Evolutionary conservation across 148 eudicot species (phyloP).

Genomic region (Camellia japonica): DNA sequence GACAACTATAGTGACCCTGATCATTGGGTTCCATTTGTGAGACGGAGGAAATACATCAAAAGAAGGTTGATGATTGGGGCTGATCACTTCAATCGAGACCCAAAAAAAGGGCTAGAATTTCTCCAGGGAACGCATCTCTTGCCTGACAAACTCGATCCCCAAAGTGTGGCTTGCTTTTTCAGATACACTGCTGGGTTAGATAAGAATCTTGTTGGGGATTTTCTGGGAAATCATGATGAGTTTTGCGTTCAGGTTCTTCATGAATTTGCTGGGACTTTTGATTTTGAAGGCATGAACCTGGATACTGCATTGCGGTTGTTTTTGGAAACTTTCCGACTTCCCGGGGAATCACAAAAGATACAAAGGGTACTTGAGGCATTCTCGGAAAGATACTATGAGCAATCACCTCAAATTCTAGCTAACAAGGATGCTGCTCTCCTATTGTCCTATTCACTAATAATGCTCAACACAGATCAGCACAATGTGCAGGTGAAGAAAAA

Average conservation of each 20-base stretch:
- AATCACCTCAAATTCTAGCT: constrained; percentile 71
- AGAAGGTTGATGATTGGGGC: constrained; percentile 87
- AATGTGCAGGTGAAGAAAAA: constrained; percentile 92
- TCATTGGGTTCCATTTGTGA: constrained; percentile 91
- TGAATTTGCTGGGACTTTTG: constrained; percentile 77
- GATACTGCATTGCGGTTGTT: constrained; percentile 62
- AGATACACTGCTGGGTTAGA: constrained; percentile 88
- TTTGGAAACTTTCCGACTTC: constrained; percentile 66
- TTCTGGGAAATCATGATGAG: constrained; percentile 88
- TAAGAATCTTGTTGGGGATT: constrained; percentile 92
- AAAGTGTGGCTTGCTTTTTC: constrained; percentile 92
- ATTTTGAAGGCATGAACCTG: constrained; percentile 60
- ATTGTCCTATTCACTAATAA: constrained; percentile 76
- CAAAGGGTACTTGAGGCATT: constrained; percentile 96
- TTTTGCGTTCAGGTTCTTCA: constrained; percentile 92
- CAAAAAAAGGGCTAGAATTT: constrained; percentile 89
- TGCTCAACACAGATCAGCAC: constrained; percentile 95
- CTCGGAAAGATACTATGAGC: constrained; percentile 84
- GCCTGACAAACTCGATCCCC: constrained; percentile 85
- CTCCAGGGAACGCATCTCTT: constrained; percentile 80
- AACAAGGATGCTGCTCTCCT: constrained; percentile 93
- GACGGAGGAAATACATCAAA: constrained; percentile 75
- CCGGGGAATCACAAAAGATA: constrained; percentile 92
- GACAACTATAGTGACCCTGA: constrained; percentile 61
- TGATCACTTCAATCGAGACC: constrained; percentile 90